A percentile compares a stretch with the other conserved stretches of the same genome.
These are phyloP conservation scores for Nelumbo lutea DNA, from an alignment of 164 flowering plant species.

Conservation along the genomic window DNA sequence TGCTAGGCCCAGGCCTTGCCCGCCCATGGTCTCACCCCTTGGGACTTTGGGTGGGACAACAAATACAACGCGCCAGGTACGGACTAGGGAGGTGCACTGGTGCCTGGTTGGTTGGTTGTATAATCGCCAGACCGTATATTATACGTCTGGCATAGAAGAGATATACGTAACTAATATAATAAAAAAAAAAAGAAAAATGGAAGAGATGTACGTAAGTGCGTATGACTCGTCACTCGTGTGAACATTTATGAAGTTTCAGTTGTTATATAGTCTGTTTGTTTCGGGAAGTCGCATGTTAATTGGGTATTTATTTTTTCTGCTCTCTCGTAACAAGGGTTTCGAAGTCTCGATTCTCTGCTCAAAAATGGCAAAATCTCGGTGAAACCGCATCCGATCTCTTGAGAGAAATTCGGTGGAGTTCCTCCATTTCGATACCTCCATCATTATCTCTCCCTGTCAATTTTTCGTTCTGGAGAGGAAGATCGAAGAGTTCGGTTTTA, in stretches of 20 bases:
- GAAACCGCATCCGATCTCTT: slow-evolving; percentile 7
- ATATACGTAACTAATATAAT: too few relatives aligned
- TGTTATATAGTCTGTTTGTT: background rate
- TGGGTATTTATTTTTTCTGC: background rate
- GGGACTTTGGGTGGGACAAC: too few relatives aligned
- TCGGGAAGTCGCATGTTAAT: background rate
- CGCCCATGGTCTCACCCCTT: too few relatives aligned
- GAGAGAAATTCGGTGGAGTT: background rate
- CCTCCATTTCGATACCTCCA: background rate
- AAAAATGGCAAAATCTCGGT: background rate
- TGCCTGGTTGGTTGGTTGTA: too few relatives aligned
- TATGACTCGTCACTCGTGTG: background rate
- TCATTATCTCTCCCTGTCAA: background rate
- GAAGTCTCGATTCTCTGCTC: slow-evolving; percentile 2
- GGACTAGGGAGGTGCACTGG: too few relatives aligned
- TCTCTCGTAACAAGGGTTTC: slow-evolving; percentile 12
- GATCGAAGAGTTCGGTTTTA: slow-evolving; percentile 2
- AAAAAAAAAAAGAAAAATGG: background rate
- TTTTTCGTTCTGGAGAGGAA: background rate
- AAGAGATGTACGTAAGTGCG: background rate
- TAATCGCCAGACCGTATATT: too few relatives aligned
- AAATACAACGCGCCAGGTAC: too few relatives aligned
- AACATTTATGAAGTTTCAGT: slow-evolving; percentile 2
- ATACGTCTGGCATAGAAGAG: too few relatives aligned
- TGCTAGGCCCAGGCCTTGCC: too few relatives aligned